Base-by-base conservation (phyloP, 1,284 basidiomycete genomes). In the Ustilago curta region DNA sequence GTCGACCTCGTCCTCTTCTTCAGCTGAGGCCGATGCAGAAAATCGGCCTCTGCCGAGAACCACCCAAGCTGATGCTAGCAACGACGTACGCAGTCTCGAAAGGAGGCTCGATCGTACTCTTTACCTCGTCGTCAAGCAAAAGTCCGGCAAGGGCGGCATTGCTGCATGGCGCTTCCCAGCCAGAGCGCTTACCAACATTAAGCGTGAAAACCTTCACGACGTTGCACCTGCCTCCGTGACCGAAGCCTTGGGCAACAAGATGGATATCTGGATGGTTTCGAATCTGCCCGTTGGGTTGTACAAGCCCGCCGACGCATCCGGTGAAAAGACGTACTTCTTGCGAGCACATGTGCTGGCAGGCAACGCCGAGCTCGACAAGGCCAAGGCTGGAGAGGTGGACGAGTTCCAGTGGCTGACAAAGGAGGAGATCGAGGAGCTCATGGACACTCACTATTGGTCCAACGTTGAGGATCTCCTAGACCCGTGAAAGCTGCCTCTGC, bases 371-470 rank as follows among this genome's bases (percentile, higher is more conserved):
- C 49, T 76, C 19, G 27, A 40, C 23, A 62, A 69, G 14, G 48
- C 25, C 4, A 48, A 63, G 44, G 37, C 73, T 85, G 40, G 74
- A 85, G 75, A 85, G 58, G 87, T 91, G 61, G 87, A 87, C 53
- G 92, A 93, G 78, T 94, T 93, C 86, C 93, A 92, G 21, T 95
- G 93, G 93, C 87, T 95, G 70, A 94, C 93, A 60, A 93, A 93
- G 86, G 89, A 94, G 84, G 93, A 95, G 87, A 90, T 95, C 55
- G 86, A 90, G 83, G 85, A 88, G 43, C 54, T 76, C 40, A 54
- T 82, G 45, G 29, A 59, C 21, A 82, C 85, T 68, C 85, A 88
- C 63, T 94, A 94, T 80, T 95, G 93, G 93, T 82, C 88, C 50
- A 88, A 89, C 62, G 87, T 93, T 75, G 91, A 91, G 85, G 91